Conservation (phyloP, 352 stramenopile genomes). For the Phytophthora sp. region DNA sequence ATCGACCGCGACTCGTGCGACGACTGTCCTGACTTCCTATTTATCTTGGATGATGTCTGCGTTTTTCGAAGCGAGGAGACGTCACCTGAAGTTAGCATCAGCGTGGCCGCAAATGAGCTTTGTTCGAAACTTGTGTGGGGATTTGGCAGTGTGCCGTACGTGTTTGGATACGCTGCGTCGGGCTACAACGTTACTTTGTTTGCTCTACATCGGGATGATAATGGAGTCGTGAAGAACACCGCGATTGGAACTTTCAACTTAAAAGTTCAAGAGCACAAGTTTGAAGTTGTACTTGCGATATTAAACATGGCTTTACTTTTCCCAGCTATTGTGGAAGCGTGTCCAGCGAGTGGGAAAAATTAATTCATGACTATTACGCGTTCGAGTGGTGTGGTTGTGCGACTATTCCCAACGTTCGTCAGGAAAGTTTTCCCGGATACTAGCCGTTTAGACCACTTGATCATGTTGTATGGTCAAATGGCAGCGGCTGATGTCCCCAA, state of each 20-base stretch:
- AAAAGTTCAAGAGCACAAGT: conserved; percentile 4
- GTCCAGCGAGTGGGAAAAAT: conserved; percentile 6
- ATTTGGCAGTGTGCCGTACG: conserved; percentile 15
- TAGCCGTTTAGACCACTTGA: conserved; percentile 1
- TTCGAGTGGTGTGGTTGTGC: conserved; percentile 11
- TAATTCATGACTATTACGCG: conserved; percentile 7
- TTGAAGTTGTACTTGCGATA: conserved; percentile 14
- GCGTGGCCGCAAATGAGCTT: conserved; percentile 1
- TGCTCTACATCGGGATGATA: conserved; percentile 1
- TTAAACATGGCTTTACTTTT: conserved; percentile 27
- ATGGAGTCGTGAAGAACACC: background rate
- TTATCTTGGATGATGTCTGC: conserved; percentile 19
- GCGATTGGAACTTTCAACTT: conserved; percentile 15
- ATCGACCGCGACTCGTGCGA: conserved; percentile 10
- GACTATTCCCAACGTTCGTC: conserved; percentile 8
- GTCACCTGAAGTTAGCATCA: conserved; percentile 13
- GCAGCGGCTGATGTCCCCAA: conserved; percentile 11
- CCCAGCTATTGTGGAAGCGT: conserved; percentile 17
- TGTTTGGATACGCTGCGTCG: conserved; percentile 27
- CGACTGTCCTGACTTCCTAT: conserved; percentile 18
- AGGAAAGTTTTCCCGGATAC: conserved; percentile 12
- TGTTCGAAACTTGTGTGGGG: conserved; percentile 11
- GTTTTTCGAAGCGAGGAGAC: conserved; percentile 19
- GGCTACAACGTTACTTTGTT: conserved; percentile 11
- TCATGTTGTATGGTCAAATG: conserved; percentile 6